A percentile compares a stretch with the other conserved stretches of the same genome.
These are phyloP conservation scores for Letharia lupina DNA, from an alignment of 495 filamentous ascomycete species.

Conservation along the genomic window DNA sequence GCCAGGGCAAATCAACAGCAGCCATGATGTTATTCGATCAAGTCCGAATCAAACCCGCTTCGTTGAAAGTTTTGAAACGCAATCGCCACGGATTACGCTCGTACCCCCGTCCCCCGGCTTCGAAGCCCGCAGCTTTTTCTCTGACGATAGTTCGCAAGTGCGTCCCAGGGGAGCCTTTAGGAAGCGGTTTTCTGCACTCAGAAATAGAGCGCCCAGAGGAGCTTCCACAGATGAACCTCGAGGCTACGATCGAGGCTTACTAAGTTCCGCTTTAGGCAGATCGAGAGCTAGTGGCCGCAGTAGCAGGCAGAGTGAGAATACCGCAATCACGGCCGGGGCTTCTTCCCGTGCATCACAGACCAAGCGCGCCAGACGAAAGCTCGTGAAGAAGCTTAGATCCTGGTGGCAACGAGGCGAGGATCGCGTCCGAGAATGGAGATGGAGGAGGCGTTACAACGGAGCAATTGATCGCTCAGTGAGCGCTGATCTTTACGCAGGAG, in stretches of 20 bases:
- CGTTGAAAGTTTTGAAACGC: slow-evolving; percentile 18
- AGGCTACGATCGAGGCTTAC: slow-evolving; percentile 18
- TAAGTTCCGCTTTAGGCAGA: slow-evolving; percentile 19
- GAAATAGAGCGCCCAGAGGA: slow-evolving; percentile 14
- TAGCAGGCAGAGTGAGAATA: slow-evolving; percentile 21
- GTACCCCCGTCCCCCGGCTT: slow-evolving; percentile 24
- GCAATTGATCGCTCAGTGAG: slow-evolving; percentile 9
- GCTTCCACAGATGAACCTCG: slow-evolving; percentile 19
- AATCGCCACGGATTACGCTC: slow-evolving; percentile 18
- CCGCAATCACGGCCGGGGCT: slow-evolving; percentile 10
- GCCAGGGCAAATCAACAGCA: slow-evolving; percentile 24
- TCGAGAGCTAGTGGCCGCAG: slow-evolving; percentile 19
- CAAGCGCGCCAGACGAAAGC: slow-evolving; percentile 9
- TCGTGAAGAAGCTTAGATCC: slow-evolving; percentile 18
- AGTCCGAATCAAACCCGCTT: slow-evolving; percentile 20
- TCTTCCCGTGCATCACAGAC: slow-evolving; percentile 5
- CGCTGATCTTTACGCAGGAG: slow-evolving; percentile 13
- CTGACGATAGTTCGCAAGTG: slow-evolving; percentile 28
- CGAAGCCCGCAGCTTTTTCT: slow-evolving; percentile 29
- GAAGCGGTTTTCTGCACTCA: slow-evolving; percentile 26
- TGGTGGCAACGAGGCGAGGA: slow-evolving; percentile 24
- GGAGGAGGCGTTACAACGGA: slow-evolving; percentile 15
- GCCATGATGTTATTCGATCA: slow-evolving; percentile 18
- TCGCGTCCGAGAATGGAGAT: slow-evolving; percentile 18
- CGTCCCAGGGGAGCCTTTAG: slow-evolving; percentile 22